Conservation (phyloP, 2,329 filamentous ascomycete species). For the Aspergillus uvarum region DNA sequence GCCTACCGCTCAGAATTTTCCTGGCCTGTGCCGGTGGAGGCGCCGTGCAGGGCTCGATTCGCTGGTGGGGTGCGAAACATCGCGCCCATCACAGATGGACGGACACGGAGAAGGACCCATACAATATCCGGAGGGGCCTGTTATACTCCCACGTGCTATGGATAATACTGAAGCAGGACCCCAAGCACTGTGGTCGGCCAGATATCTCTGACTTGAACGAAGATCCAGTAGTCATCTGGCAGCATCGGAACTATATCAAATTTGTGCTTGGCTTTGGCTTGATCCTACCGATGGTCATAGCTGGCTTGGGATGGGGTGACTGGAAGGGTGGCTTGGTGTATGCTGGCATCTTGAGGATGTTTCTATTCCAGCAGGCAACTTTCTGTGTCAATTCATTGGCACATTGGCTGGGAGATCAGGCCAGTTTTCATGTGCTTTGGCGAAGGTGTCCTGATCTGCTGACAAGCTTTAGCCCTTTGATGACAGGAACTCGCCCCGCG, state of each 20-base stretch:
- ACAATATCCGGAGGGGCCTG: conserved; percentile 6
- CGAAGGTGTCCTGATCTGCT: background rate
- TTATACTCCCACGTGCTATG: conserved; percentile 9
- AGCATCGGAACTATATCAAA: conserved; percentile 5
- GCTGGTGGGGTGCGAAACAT: conserved; percentile 10
- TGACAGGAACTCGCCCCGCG: conserved; percentile 83
- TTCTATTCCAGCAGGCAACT: conserved; percentile 85
- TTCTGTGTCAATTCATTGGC: conserved; percentile 90
- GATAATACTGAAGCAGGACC: background rate
- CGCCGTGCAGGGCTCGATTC: conserved; percentile 8
- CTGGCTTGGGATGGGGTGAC: conserved; percentile 76
- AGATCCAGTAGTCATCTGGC: conserved; percentile 7
- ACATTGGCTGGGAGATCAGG: conserved; percentile 79
- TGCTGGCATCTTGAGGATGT: conserved; percentile 77
- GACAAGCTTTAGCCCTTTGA: conserved; percentile 66
- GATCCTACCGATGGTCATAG: conserved; percentile 69
- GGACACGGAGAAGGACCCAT: conserved; percentile 10
- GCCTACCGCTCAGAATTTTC: background rate
- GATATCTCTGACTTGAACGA: conserved; percentile 5
- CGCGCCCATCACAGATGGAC: conserved; percentile 12
- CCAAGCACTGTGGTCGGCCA: background rate
- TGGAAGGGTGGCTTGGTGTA: conserved; percentile 80
- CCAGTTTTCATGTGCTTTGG: background rate
- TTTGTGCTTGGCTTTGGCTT: conserved; percentile 52
- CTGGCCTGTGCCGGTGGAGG: conserved; percentile 8